These are phyloP conservation scores for Salvia miltiorrhiza DNA, from an alignment of 257 asterid genomes.

Conservation along the genomic window DNA sequence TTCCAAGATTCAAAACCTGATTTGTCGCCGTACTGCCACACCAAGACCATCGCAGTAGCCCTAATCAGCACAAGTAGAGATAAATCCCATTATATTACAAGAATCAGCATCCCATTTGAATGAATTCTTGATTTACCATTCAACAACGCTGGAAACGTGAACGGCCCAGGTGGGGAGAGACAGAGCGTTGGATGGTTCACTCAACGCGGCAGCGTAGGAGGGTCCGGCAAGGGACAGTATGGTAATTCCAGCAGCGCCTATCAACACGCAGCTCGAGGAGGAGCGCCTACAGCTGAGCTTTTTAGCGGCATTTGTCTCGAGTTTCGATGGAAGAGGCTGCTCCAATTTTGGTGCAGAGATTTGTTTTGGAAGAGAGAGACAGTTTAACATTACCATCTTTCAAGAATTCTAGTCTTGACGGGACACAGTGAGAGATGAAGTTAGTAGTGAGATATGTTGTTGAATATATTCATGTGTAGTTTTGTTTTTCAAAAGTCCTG, in stretches of 20 bases:
- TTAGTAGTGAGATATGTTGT: too few species aligned
- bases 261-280: constrained; percentile 30
- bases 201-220: constrained; percentile 49
- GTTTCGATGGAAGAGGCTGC: constrained; percentile 22
- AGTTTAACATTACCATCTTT: constrained; percentile 32
- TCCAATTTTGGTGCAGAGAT: constrained; percentile 24
- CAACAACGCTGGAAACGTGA: constrained; percentile 95
- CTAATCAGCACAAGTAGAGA: constrained; percentile 29
- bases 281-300: constrained; percentile 21
- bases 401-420: too few species aligned
- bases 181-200: constrained; percentile 89
- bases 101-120: neutral
- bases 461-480: too few species aligned
- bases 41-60: constrained; percentile 93
- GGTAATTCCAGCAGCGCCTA: constrained; percentile 66
- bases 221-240: constrained; percentile 48
- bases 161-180: constrained; percentile 95
- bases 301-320: constrained; percentile 18
- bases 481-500: too few species aligned
- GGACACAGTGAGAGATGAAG: too few species aligned
- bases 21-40: constrained; percentile 90
- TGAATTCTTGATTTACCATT: constrained; percentile 48
- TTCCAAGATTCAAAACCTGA: constrained; percentile 92
- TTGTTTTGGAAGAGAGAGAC: constrained; percentile 27
- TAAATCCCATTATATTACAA: neutral